phyloP scores from a whole-genome alignment of 345 rosid species.

The Brassica carinata region DNA sequence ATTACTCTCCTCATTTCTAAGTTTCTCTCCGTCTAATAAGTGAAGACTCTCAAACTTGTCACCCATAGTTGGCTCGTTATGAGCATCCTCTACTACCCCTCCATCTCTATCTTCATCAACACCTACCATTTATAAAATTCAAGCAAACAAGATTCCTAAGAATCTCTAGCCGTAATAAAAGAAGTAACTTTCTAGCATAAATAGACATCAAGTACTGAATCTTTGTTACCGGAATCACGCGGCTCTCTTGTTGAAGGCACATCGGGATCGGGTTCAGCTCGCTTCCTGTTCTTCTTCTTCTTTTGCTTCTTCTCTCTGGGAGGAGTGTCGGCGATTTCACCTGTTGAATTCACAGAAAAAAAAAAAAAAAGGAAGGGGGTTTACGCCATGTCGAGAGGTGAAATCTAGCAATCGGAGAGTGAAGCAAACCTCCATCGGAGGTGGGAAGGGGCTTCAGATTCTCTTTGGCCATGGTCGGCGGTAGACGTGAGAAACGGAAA shows the following conservation, averaged over 20 bases:
- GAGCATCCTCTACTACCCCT: constrained; percentile 61
- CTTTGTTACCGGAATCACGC: constrained; percentile 34
- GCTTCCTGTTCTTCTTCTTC: constrained; percentile 37
- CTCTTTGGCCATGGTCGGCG: constrained; percentile 48
- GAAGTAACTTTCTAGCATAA: no score
- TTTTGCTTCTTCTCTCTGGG: constrained; percentile 35
- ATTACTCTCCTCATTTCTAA: no score
- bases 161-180: no score
- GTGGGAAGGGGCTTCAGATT: constrained; percentile 46
- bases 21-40: constrained; percentile 44
- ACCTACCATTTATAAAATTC: constrained; percentile 37
- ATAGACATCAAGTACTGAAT: no score
- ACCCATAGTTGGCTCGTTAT: constrained; percentile 88
- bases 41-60: constrained; percentile 74
- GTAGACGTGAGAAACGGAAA: constrained; percentile 8
- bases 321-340: constrained; percentile 39
- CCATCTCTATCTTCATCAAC: constrained; percentile 67
- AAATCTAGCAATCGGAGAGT: not conserved
- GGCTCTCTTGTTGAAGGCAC: constrained; percentile 1
- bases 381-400: not conserved
- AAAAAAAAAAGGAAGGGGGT: not conserved
- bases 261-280: constrained; percentile 40
- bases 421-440: constrained; percentile 35
- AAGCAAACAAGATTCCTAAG: not conserved
- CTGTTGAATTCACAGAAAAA: constrained; percentile 23